Evolutionary conservation across 768 basidiomycete genomes (phyloP).

Genomic region (Tephrocybe sp.): DNA sequence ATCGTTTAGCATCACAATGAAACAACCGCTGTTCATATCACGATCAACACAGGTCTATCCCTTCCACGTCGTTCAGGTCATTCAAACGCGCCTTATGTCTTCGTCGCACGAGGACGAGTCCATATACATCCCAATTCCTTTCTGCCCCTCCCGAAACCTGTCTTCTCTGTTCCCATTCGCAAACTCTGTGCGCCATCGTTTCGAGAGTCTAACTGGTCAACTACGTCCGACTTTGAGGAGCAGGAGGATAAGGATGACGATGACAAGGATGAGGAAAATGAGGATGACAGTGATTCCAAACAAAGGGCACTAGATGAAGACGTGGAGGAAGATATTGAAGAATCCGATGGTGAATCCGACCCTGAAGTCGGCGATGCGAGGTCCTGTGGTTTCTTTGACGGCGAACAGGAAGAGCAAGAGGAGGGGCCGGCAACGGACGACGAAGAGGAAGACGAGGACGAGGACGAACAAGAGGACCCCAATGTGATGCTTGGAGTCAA

Average conservation of each 20-base stretch:
- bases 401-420: constrained; percentile 19
- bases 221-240: background rate
- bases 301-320: background rate
- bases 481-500: constrained; percentile 4
- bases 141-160: constrained; percentile 17
- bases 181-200: constrained; percentile 11
- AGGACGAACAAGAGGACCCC: constrained; percentile 23
- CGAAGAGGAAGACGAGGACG: constrained; percentile 19
- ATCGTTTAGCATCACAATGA: constrained; percentile 49
- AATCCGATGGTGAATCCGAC: constrained; percentile 23
- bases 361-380: constrained; percentile 21
- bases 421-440: constrained; percentile 13
- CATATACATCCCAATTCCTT: constrained; percentile 27
- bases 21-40: constrained; percentile 57
- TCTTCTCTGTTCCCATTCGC: constrained; percentile 18
- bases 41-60: constrained; percentile 48
- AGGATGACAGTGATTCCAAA: background rate
- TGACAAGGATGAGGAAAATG: constrained; percentile 14
- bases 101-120: constrained; percentile 48
- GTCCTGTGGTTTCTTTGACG: constrained; percentile 9
- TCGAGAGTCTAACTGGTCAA: background rate
- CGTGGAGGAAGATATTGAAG: constrained; percentile 12
- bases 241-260: constrained; percentile 2
- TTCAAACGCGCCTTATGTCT: constrained; percentile 62
- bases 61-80: constrained; percentile 53